phyloP scores from a whole-genome alignment of 1,139 yeast genomes.

The Yarrowia galli region DNA sequence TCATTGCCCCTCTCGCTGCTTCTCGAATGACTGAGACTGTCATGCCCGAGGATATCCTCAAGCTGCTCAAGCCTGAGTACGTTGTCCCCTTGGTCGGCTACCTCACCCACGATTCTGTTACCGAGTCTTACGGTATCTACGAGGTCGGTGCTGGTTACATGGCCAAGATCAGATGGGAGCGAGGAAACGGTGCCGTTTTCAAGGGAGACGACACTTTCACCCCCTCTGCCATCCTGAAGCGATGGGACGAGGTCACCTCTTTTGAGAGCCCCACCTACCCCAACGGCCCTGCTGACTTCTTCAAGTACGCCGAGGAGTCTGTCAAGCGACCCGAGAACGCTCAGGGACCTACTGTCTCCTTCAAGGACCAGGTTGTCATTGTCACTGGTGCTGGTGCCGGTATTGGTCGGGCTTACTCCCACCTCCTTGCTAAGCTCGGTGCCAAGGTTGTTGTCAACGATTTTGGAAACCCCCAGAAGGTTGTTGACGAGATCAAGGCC shows the following conservation, averaged over 20 bases:
- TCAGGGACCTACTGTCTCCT: constrained; percentile 65
- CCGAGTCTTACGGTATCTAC: constrained; percentile 73
- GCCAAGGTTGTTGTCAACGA: constrained; percentile 97
- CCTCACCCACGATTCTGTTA: constrained; percentile 70
- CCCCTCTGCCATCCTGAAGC: constrained; percentile 81
- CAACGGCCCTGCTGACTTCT: constrained; percentile 53
- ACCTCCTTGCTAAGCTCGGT: constrained; percentile 84
- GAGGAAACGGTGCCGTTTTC: constrained; percentile 85
- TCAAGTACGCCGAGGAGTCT: constrained; percentile 50
- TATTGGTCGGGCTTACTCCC: constrained; percentile 89
- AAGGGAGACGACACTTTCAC: constrained; percentile 80
- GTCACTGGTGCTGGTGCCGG: constrained; percentile 98
- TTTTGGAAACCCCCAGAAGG: constrained; percentile 70
- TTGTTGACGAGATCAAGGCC: constrained; percentile 76
- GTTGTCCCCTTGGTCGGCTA: constrained; percentile 89
- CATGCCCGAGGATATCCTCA: constrained; percentile 83
- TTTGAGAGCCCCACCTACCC: constrained; percentile 77
- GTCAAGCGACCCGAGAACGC: constrained; percentile 54
- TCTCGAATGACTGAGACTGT: constrained; percentile 95
- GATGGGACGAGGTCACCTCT: constrained; percentile 68
- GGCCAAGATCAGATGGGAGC: constrained; percentile 94
- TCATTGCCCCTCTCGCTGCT: constrained; percentile 93
- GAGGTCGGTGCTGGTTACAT: constrained; percentile 96
- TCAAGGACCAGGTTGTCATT: constrained; percentile 85
- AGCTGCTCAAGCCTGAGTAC: constrained; percentile 82